Percentiles rank a stretch among this genome's conserved stretches.
Conservation (phyloP, 345 rosid genomes). For the Corchorus capsularis region DNA sequence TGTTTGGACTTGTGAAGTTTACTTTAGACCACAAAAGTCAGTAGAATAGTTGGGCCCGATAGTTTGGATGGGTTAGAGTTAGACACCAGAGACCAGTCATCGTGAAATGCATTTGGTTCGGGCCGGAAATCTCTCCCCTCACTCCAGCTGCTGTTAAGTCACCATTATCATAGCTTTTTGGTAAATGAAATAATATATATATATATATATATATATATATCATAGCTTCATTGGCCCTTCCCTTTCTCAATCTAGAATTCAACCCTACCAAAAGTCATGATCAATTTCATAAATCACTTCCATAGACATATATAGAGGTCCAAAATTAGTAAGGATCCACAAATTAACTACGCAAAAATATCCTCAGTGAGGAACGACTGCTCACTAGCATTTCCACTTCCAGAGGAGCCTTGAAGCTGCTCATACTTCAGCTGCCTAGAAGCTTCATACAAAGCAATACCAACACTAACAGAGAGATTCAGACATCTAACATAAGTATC, state of each 20-base stretch:
- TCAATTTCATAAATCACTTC: neutral
- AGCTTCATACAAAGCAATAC: slow-evolving; percentile 90
- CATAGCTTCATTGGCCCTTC: no score
- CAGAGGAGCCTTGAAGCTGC: slow-evolving; percentile 50
- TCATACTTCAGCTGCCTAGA: slow-evolving; percentile 82
- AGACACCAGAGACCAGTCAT: no score
- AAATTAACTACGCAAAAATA: slow-evolving; percentile 58
- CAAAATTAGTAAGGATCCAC: neutral
- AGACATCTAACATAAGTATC: slow-evolving; percentile 92
- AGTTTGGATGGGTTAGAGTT: no score
- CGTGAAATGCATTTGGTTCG: no score
- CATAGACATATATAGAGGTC: neutral
- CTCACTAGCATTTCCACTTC: slow-evolving; percentile 32
- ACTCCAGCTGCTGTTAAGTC: no score
- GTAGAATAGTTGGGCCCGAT: no score
- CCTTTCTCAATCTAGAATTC: no score
- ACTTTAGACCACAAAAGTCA: neutral
- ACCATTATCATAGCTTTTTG: no score
- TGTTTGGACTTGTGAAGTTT: neutral
- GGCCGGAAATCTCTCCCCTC: no score
- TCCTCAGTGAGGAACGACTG: slow-evolving; percentile 55
- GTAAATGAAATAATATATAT: no score
- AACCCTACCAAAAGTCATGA: neutral
- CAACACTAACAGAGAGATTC: slow-evolving; percentile 91
- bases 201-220: no score